Conservation (phyloP, 2,329 filamentous ascomycete species). For the Stagonosporopsis cucurbitacearum region DNA sequence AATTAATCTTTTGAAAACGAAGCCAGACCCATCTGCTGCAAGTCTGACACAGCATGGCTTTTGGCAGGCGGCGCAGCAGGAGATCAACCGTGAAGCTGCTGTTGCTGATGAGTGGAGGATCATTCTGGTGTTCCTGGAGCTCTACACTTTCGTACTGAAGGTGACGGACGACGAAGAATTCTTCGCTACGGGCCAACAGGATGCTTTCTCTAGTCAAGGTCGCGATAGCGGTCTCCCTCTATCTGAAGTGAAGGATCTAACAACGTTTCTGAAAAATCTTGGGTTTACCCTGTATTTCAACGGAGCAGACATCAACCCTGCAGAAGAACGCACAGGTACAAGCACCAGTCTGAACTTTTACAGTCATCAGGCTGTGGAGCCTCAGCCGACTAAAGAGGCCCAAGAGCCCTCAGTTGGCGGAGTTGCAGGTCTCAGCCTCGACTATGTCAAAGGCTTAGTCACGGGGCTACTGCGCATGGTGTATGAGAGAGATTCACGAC, state of each 20-base stretch:
- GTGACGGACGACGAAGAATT: conserved; percentile 98
- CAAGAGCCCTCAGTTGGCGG: conserved; percentile 60
- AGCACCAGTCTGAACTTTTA: conserved; percentile 55
- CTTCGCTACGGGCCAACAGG: conserved; percentile 63
- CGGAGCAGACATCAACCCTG: conserved; percentile 66
- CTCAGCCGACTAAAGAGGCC: conserved; percentile 36
- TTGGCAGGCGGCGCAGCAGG: conserved; percentile 45
- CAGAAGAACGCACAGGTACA: conserved; percentile 51
- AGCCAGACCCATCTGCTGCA: conserved; percentile 26
- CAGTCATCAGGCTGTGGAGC: conserved; percentile 30
- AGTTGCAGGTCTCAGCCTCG: conserved; percentile 74
- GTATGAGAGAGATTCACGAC: conserved; percentile 90
- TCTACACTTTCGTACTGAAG: conserved; percentile 91
- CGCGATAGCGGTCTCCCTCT: conserved; percentile 72
- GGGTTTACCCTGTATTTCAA: conserved; percentile 90
- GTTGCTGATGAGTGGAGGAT: conserved; percentile 81
- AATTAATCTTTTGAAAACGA: conserved; percentile 61
- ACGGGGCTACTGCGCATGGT: conserved; percentile 84
- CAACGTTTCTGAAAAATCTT: conserved; percentile 86
- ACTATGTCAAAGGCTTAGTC: conserved; percentile 79
- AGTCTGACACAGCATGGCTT: conserved; percentile 30
- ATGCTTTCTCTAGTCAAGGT: conserved; percentile 31
- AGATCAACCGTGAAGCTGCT: conserved; percentile 46
- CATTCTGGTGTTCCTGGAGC: conserved; percentile 86
- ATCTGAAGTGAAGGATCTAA: conserved; percentile 74